Percentiles rank a stretch among this genome's conserved stretches.
These are phyloP conservation scores for Penstemon eatonii DNA, from an alignment of 257 asterid genomes.

Conservation along the genomic window DNA sequence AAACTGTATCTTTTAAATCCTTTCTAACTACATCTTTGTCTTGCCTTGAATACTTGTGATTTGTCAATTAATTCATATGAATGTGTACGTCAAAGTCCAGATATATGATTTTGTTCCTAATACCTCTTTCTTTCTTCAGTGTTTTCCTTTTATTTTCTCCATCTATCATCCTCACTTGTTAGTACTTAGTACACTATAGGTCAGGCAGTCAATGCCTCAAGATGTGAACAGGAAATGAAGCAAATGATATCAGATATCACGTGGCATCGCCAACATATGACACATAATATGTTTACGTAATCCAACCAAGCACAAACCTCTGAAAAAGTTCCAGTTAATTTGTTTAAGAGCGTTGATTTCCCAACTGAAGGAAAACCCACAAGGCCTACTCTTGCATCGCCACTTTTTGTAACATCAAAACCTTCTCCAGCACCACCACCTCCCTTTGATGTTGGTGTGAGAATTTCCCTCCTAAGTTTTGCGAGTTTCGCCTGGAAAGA, in stretches of 20 bases:
- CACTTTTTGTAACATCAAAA: conserved; percentile 98
- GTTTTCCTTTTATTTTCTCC: background rate
- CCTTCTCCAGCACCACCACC: conserved; percentile 99
- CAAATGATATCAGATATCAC: background rate
- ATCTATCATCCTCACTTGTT: background rate
- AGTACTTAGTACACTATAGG: background rate
- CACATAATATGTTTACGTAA: background rate
- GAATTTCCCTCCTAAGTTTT: conserved; percentile 93
- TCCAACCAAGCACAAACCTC: conserved; percentile 54
- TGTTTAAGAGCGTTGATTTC: conserved; percentile 89
- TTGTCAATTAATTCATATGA: background rate
- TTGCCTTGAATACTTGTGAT: background rate
- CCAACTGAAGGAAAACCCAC: conserved; percentile 99
- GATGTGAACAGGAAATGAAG: background rate
- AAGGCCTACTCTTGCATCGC: conserved; percentile 95
- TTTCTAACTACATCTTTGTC: background rate
- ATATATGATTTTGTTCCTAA: background rate
- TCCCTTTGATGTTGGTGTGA: conserved; percentile 86
- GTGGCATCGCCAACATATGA: background rate
- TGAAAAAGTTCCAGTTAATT: conserved; percentile 93
- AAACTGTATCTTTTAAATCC: background rate
- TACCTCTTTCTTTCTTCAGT: background rate
- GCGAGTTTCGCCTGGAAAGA: conserved; percentile 87
- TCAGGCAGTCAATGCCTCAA: background rate
- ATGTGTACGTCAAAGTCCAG: background rate